These are phyloP conservation scores for Betula pendula DNA, from an alignment of 306 rosid genomes.

Conservation along the genomic window DNA sequence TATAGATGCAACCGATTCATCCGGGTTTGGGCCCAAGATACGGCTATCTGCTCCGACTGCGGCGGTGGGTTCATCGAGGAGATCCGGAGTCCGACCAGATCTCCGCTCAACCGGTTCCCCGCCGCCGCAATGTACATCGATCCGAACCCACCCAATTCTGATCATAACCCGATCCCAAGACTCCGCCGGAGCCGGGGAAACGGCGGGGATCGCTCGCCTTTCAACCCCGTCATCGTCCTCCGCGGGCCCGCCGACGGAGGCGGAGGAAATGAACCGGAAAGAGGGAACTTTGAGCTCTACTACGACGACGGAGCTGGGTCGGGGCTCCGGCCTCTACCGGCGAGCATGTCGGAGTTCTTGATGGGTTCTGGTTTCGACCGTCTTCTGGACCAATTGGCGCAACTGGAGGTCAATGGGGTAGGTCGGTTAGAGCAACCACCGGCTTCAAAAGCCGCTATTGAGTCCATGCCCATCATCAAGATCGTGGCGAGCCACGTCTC, in stretches of 20 bases:
- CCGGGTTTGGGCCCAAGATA: constrained; percentile 36
- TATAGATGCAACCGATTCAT: constrained; percentile 55
- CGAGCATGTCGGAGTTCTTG: constrained; percentile 53
- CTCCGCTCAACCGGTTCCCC: constrained; percentile 43
- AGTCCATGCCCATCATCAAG: constrained; percentile 62
- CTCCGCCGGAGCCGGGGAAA: constrained; percentile 40
- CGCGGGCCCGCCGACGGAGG: constrained; percentile 43
- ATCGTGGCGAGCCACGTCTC: constrained; percentile 44
- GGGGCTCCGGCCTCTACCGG: constrained; percentile 61
- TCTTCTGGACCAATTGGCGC: constrained; percentile 57
- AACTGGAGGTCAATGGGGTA: constrained; percentile 46
- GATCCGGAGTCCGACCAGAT: constrained; percentile 41
- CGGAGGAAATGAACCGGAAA: constrained; percentile 37
- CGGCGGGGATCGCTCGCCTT: constrained; percentile 59
- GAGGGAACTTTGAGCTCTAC: constrained; percentile 57
- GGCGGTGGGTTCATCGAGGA: constrained; percentile 60
- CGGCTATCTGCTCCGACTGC: constrained; percentile 55
- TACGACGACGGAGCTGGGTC: constrained; percentile 64
- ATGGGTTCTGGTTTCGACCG: constrained; percentile 76
- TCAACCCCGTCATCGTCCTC: constrained; percentile 67
- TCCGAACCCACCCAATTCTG: constrained; percentile 27
- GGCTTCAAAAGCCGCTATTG: constrained; percentile 66
- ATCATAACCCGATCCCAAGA: constrained; percentile 37
- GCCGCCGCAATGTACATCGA: constrained; percentile 43
- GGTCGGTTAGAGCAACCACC: constrained; percentile 53